Evolutionary conservation across 257 asterid genomes (phyloP), one percentile per base, ranked within the genome.

Genomic region (Prunella vulgaris): DNA sequence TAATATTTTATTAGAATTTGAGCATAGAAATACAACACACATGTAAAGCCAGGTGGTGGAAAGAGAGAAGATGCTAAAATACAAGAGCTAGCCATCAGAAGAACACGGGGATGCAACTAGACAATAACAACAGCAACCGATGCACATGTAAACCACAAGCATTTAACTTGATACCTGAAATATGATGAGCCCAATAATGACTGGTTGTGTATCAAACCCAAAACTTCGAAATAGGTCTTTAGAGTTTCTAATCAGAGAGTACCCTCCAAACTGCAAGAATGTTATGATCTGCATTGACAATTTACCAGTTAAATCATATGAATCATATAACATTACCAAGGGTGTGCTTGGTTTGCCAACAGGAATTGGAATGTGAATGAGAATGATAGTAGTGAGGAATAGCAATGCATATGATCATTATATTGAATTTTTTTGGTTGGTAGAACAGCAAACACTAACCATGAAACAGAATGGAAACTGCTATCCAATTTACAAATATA

Each of bases 181-280:
- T 78, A 94, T 80, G 77, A 94, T 87, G 52, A 94, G 97, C 64
- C 99, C 99, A 73, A 94, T 91, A 57, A 94, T 92, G 76, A 94
- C 95, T 21, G 99, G 99, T 81, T 91, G 97, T 5, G 97, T 89
- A 74, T 91, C 97, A 81, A 94, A 94, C 57, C 99, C 99, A 73
- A 94, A 94, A 89, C 99, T 94, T 83, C 75, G 92, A 81, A 91
- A 94, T 77, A 94, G 80, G 68, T 91, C 96, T 71, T 86, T 87
- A 10, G 99, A 94, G 84, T 94, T 94, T 84, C 98, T 89, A 38
- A 91, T 90, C 14, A 94, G 96, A 54, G 97, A 86, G 86, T 84
- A 94, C 17, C 99, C 99, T 59, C 99, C 99, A 74, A 94, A 94
- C 77, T 91, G 99, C 85, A 89, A 79, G 51, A 94, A 62, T 8